Conservation (phyloP, 352 stramenopile species). For the Detonula confervacea region DNA sequence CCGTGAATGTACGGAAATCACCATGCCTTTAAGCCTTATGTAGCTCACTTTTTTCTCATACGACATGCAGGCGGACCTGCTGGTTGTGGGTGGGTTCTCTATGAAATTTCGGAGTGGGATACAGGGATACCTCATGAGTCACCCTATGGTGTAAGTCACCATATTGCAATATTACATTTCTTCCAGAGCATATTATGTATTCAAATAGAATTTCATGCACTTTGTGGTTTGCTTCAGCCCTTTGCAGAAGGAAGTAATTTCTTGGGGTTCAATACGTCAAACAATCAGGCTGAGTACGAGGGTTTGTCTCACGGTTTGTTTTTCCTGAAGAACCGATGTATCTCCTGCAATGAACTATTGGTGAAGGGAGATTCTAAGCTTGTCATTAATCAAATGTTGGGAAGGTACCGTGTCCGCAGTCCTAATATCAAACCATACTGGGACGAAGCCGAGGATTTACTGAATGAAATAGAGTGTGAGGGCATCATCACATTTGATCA, state of each 20-base stretch:
- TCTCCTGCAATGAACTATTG: conserved; percentile 18
- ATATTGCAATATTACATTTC: too few species aligned
- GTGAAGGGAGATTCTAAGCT: conserved; percentile 39
- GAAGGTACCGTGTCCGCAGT: conserved; percentile 34
- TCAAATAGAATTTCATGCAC: too few species aligned
- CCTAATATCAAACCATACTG: conserved; percentile 26
- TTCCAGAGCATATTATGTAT: too few species aligned
- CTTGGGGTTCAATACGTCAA: conserved; percentile 42
- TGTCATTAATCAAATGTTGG: conserved; percentile 38
- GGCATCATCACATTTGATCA: conserved; percentile 5
- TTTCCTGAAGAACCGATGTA: conserved; percentile 20
- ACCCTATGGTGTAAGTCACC: too few species aligned
- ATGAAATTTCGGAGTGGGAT: too few species aligned
- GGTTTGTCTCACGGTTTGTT: conserved; percentile 30
- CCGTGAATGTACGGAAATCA: too few species aligned
- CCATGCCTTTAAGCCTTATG: too few species aligned
- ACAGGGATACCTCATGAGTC: too few species aligned
- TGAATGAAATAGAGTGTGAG: conserved; percentile 12
- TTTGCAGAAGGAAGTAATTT: conserved; percentile 31
- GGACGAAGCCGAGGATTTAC: conserved; percentile 20
- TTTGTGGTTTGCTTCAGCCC: too few species aligned
- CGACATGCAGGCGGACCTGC: conserved; percentile 18
- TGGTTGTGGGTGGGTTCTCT: conserved; percentile 36
- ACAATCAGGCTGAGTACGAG: conserved; percentile 51
- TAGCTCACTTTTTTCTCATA: conserved; percentile 2